phyloP scores from a whole-genome alignment of 805 yeast genomes.

The Nakazawaea molendinolei region DNA sequence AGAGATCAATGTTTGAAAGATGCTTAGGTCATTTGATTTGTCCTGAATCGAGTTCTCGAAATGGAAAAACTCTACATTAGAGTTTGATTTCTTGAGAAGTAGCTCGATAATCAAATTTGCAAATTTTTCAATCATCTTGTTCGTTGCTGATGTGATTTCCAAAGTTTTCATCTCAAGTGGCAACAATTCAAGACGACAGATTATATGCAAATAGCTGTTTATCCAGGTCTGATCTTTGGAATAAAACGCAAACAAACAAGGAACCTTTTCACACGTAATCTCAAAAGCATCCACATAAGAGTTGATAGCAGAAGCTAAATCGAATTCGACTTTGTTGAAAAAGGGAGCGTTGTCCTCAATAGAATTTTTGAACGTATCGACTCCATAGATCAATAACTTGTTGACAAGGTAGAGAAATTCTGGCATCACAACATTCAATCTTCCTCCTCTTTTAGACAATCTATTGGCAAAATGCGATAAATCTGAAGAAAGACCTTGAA shows the following conservation, averaged over 20 bases:
- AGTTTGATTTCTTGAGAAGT: slow-evolving; percentile 3
- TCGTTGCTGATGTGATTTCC: background rate
- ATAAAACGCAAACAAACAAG: slow-evolving; percentile 9
- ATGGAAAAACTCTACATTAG: background rate
- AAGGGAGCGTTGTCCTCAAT: background rate
- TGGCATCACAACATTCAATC: slow-evolving; percentile 29
- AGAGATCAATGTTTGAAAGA: slow-evolving; percentile 17
- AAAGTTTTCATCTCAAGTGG: background rate
- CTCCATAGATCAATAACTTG: slow-evolving; percentile 14
- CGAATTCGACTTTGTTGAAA: slow-evolving; percentile 2
- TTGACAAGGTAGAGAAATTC: slow-evolving; percentile 29
- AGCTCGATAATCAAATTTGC: slow-evolving; percentile 6
- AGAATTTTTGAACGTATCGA: background rate
- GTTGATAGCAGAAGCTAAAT: slow-evolving; percentile 9
- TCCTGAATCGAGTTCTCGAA: background rate
- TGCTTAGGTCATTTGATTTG: background rate
- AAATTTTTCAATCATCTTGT: background rate
- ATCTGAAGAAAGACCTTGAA: slow-evolving; percentile 13
- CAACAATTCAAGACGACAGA: background rate
- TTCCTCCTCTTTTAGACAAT: slow-evolving; percentile 15
- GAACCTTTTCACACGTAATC: slow-evolving; percentile 8
- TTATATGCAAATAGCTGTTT: slow-evolving; percentile 1
- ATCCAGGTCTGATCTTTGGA: slow-evolving; percentile 6
- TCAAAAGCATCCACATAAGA: slow-evolving; percentile 9
- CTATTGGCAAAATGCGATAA: slow-evolving; percentile 13